Percentiles rank a stretch among this genome's conserved stretches.
These are phyloP conservation scores for Rhodotorula sp. DNA, from an alignment of 1,284 basidiomycete genomes.

Conservation along the genomic window DNA sequence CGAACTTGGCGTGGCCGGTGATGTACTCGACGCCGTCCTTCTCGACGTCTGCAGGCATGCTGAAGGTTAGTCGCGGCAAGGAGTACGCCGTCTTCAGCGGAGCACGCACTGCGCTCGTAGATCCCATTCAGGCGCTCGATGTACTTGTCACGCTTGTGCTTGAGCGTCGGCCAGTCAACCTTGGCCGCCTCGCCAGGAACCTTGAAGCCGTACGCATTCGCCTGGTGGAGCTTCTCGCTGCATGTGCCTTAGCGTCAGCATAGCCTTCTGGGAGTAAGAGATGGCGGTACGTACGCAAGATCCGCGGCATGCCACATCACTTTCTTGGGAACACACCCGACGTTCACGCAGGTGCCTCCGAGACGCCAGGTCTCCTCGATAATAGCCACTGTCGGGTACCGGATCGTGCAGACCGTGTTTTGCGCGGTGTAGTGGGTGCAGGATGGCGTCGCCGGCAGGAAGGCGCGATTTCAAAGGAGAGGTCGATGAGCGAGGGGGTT, in stretches of 20 bases:
- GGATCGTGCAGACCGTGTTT: no score
- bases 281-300: slow-evolving; percentile 53
- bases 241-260: neutral
- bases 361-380: slow-evolving; percentile 76
- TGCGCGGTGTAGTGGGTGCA: no score
- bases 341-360: slow-evolving; percentile 94
- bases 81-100: neutral
- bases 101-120: slow-evolving; percentile 58
- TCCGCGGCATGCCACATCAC: slow-evolving; percentile 99
- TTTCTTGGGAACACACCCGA: slow-evolving; percentile 59
- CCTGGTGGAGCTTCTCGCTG: slow-evolving; percentile 73
- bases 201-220: slow-evolving; percentile 70
- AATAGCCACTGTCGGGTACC: slow-evolving; percentile 57
- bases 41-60: slow-evolving; percentile 64
- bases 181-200: slow-evolving; percentile 56
- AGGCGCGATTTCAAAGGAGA: no score
- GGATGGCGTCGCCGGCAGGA: no score
- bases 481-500: no score
- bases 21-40: slow-evolving; percentile 90
- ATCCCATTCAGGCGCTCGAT: slow-evolving; percentile 88
- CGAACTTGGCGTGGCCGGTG: slow-evolving; percentile 73
- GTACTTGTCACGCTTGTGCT: slow-evolving; percentile 93
- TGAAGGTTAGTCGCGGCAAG: neutral
- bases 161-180: slow-evolving; percentile 89
- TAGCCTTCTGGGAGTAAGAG: neutral